These are phyloP conservation scores for Trapa incisa DNA, from an alignment of 345 rosid genomes.

Conservation along the genomic window DNA sequence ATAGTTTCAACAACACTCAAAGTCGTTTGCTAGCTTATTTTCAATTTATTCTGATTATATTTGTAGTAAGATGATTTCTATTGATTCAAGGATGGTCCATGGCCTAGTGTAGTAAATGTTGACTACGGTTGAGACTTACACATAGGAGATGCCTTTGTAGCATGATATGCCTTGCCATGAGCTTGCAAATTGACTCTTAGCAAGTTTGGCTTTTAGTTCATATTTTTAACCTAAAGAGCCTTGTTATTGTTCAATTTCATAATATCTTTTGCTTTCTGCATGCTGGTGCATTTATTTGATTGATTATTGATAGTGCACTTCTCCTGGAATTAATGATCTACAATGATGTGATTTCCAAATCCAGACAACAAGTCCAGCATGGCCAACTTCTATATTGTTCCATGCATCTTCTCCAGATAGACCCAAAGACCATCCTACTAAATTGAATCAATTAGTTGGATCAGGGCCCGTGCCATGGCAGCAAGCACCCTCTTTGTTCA, in stretches of 20 bases:
- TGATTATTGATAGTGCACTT: too few species aligned
- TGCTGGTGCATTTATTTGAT: too few species aligned
- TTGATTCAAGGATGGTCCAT: background rate
- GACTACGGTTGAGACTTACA: background rate
- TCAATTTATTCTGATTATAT: background rate
- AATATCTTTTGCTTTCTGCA: background rate
- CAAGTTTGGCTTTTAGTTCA: too few species aligned
- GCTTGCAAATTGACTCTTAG: too few species aligned
- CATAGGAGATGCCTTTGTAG: too few species aligned
- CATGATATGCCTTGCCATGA: background rate
- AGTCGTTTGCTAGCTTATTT: background rate
- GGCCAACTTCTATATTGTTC: conserved; percentile 32
- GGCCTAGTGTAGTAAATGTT: background rate
- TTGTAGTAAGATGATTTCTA: background rate
- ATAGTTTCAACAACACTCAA: background rate
- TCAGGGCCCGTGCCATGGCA: conserved; percentile 69
- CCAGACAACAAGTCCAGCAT: conserved; percentile 48
- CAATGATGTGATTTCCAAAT: conserved; percentile 29
- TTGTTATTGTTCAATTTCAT: background rate
- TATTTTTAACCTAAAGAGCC: too few species aligned
- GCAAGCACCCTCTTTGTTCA: conserved; percentile 57
- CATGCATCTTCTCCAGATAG: conserved; percentile 42
- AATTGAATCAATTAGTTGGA: conserved; percentile 60
- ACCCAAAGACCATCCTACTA: conserved; percentile 35
- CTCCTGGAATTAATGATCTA: background rate